Evolutionary conservation across 306 rosid species (phyloP).

Genomic region (Medicago truncatula): MtrunA17r5.0-ANR NC_053046.1:37002001-37002500

Average conservation of each 20-base stretch:
- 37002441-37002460: constrained; percentile 50
- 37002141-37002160: constrained; percentile 1
- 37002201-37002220: background rate
- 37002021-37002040: too few species aligned
- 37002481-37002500: too few species aligned
- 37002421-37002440: background rate
- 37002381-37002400: constrained; percentile 13
- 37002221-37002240: background rate
- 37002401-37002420: background rate
- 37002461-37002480: constrained; percentile 45
- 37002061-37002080: too few species aligned
- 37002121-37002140: too few species aligned
- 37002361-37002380: background rate
- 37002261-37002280: too few species aligned
- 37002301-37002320: background rate
- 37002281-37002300: background rate
- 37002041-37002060: too few species aligned
- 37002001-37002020: too few species aligned
- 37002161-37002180: background rate
- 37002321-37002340: background rate
- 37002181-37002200: background rate
- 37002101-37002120: too few species aligned
- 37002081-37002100: too few species aligned
- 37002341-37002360: background rate
- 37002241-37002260: background rate